A percentile compares a stretch with the other conserved stretches of the same genome.
These are phyloP conservation scores for Adiantum capillusveneris DNA, from an alignment of 75 land plant genomes.

Conservation along the genomic window DNA sequence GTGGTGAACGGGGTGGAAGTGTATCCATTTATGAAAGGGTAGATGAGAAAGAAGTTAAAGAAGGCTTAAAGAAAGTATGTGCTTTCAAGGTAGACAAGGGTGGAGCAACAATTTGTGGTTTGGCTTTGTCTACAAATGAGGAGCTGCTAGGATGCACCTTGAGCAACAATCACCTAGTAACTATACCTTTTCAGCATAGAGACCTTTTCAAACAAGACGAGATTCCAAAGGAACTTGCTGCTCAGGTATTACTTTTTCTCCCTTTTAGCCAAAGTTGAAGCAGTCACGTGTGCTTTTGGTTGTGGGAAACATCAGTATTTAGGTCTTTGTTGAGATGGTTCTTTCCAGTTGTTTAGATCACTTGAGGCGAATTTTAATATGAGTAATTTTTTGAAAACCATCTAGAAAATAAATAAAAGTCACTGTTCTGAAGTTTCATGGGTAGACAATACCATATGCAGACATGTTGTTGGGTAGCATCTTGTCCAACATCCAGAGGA, in stretches of 20 bases:
- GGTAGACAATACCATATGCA: too few species aligned
- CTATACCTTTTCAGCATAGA: slow-evolving; percentile 24
- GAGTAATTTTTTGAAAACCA: not conserved
- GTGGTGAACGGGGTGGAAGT: slow-evolving; percentile 19
- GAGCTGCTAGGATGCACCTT: slow-evolving; percentile 17
- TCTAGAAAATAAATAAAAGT: too few species aligned
- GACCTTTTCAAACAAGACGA: slow-evolving; percentile 26
- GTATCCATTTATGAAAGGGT: slow-evolving; percentile 19
- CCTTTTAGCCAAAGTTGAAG: too few species aligned
- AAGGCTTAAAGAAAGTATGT: slow-evolving; percentile 17
- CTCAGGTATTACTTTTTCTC: slow-evolving; percentile 13
- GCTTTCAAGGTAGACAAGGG: slow-evolving; percentile 18
- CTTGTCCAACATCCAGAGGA: too few species aligned
- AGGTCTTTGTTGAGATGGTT: too few species aligned
- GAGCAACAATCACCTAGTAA: slow-evolving; percentile 20
- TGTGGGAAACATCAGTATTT: too few species aligned
- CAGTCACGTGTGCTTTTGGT: too few species aligned
- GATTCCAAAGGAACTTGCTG: slow-evolving; percentile 19
- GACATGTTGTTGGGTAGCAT: too few species aligned
- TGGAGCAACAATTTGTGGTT: slow-evolving; percentile 11
- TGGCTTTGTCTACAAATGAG: slow-evolving; percentile 21
- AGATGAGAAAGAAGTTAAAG: slow-evolving; percentile 23
- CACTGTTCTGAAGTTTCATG: too few species aligned
- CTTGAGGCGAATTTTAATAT: not conserved
- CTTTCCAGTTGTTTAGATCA: not conserved